These are phyloP conservation scores for Epichloe uncinata DNA, from an alignment of 2,329 filamentous ascomycete genomes.

Conservation along the genomic window DNA sequence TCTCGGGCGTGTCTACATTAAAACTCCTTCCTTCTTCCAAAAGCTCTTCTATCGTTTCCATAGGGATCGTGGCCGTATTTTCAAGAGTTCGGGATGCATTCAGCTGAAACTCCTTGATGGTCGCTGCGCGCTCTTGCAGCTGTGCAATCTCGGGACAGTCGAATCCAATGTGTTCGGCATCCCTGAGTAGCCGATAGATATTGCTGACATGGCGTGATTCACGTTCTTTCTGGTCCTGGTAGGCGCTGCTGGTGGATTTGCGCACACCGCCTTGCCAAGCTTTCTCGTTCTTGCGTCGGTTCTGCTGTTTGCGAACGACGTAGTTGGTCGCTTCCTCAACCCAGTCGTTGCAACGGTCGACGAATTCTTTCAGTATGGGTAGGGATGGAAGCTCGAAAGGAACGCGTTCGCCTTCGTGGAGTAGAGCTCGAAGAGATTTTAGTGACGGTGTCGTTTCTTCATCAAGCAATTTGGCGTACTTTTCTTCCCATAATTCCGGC, in stretches of 20 bases:
- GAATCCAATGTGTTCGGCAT: slow-evolving; percentile 80
- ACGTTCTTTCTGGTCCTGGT: slow-evolving; percentile 62
- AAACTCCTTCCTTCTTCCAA: slow-evolving; percentile 82
- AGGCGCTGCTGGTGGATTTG: slow-evolving; percentile 46
- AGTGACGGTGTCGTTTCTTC: slow-evolving; percentile 75
- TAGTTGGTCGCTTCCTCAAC: slow-evolving; percentile 94
- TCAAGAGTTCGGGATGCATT: slow-evolving; percentile 59
- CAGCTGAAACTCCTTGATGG: slow-evolving; percentile 72
- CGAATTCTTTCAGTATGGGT: slow-evolving; percentile 70
- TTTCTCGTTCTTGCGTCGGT: slow-evolving; percentile 88
- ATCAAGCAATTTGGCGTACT: slow-evolving; percentile 71
- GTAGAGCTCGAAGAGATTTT: slow-evolving; percentile 68
- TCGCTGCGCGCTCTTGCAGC: slow-evolving; percentile 71
- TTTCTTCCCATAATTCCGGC: slow-evolving; percentile 82
- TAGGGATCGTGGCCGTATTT: slow-evolving; percentile 48
- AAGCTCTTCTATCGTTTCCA: slow-evolving; percentile 72
- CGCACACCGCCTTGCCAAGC: slow-evolving; percentile 62
- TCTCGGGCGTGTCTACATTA: slow-evolving; percentile 82
- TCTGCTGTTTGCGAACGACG: slow-evolving; percentile 94
- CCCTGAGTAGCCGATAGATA: slow-evolving; percentile 68
- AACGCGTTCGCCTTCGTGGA: slow-evolving; percentile 92
- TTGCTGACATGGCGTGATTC: slow-evolving; percentile 83
- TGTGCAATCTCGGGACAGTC: slow-evolving; percentile 84
- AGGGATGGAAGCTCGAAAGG: slow-evolving; percentile 79
- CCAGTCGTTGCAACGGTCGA: slow-evolving; percentile 95